These are phyloP conservation scores for Trichoderma atrobrunneum DNA, from an alignment of 2,329 filamentous ascomycete genomes.

Conservation along the genomic window DNA sequence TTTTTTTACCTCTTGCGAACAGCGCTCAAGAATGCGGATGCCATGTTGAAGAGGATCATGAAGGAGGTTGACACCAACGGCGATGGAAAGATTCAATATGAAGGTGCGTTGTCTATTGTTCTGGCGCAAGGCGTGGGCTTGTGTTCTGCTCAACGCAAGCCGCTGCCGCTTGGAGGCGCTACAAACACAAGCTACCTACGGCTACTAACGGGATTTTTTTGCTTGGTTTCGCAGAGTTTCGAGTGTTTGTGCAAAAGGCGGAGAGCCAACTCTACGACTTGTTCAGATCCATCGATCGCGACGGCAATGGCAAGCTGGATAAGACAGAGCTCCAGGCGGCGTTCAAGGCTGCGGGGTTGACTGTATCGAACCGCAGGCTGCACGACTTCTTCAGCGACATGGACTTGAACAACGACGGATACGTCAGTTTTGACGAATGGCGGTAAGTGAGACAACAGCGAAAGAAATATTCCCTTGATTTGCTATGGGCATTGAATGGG, in stretches of 20 bases:
- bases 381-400: constrained; percentile 86
- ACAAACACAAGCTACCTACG: neutral
- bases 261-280: constrained; percentile 79
- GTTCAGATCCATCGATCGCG: constrained; percentile 82
- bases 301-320: constrained; percentile 82
- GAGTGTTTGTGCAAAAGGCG: constrained; percentile 79
- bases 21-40: constrained; percentile 86
- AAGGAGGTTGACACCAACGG: constrained; percentile 79
- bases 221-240: constrained; percentile 66
- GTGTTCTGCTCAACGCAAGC: neutral
- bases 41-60: constrained; percentile 77
- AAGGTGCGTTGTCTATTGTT: constrained; percentile 56
- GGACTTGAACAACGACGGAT: constrained; percentile 83
- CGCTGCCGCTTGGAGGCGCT: neutral
- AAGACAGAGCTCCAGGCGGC: constrained; percentile 78
- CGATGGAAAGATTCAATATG: constrained; percentile 87
- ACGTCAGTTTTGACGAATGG: constrained; percentile 92
- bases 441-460: constrained; percentile 60
- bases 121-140: neutral
- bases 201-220: constrained; percentile 12
- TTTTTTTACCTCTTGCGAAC: neutral
- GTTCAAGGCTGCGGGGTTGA: constrained; percentile 74
- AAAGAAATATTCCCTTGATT: neutral
- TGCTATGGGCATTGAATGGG: constrained; percentile 1
- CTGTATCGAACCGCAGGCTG: constrained; percentile 73